Conservation (phyloP, 139 green algal species). For the Bryopsis sp. region DNA sequence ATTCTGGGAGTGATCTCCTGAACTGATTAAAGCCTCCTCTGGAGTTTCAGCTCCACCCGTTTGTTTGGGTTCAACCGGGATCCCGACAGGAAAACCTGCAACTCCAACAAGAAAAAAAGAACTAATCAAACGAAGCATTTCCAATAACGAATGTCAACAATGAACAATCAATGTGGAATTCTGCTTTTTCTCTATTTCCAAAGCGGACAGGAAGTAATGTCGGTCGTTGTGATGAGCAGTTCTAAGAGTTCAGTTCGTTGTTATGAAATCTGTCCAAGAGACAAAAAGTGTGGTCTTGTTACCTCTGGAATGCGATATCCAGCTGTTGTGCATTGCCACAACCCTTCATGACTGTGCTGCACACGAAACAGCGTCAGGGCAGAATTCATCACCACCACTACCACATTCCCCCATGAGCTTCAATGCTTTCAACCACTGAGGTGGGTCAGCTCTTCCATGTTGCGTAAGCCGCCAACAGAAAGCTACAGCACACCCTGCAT, state of each 20-base stretch:
- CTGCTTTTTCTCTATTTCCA: slow-evolving; percentile 38
- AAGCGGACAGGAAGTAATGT: slow-evolving; percentile 52
- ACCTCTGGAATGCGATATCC: slow-evolving; percentile 34
- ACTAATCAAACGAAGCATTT: too few species aligned
- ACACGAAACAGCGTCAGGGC: slow-evolving; percentile 66
- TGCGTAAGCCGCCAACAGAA: slow-evolving; percentile 75
- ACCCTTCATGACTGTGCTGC: slow-evolving; percentile 80
- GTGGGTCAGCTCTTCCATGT: slow-evolving; percentile 54
- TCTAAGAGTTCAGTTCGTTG: too few species aligned
- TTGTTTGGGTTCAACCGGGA: too few species aligned
- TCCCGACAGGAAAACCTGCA: too few species aligned
- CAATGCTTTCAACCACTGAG: slow-evolving; percentile 53
- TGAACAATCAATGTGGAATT: neutral
- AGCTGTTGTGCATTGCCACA: slow-evolving; percentile 61
- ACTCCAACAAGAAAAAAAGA: too few species aligned
- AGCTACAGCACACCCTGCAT: slow-evolving; percentile 73
- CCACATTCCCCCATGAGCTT: slow-evolving; percentile 61
- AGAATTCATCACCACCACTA: too few species aligned
- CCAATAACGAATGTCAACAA: too few species aligned
- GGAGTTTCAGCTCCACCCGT: too few species aligned
- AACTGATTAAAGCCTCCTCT: too few species aligned
- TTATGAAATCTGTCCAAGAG: too few species aligned
- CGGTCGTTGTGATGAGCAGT: too few species aligned
- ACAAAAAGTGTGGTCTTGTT: neutral
- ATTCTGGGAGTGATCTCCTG: too few species aligned